Percentiles rank a stretch among this genome's conserved stretches.
phyloP scores from a whole-genome alignment of 1,284 basidiomycete species.

The Apiotrichum domesticum region DNA sequence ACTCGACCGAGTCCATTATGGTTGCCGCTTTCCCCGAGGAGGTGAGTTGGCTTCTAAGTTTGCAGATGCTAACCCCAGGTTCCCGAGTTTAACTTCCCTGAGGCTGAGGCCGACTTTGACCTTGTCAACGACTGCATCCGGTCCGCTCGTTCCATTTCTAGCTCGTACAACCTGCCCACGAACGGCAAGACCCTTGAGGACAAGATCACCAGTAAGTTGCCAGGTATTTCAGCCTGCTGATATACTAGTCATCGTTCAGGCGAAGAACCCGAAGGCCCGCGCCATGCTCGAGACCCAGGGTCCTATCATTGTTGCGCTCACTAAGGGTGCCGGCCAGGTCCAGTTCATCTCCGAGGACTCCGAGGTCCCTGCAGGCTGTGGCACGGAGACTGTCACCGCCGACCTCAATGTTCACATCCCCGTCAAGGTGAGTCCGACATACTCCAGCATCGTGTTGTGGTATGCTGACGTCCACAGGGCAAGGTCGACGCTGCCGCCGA shows the following conservation, averaged over 20 bases:
- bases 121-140: conserved; percentile 75
- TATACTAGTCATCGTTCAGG: conserved; percentile 63
- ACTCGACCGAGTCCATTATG: conserved; percentile 82
- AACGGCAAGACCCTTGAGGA: conserved; percentile 55
- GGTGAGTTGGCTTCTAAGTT: not conserved
- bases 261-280: conserved; percentile 59
- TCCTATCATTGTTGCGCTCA: conserved; percentile 71
- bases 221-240: too few relatives aligned
- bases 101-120: conserved; percentile 80
- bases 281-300: conserved; percentile 64
- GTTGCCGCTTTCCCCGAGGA: conserved; percentile 72
- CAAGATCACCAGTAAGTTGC: conserved; percentile 47
- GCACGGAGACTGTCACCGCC: conserved; percentile 69
- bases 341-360: conserved; percentile 55
- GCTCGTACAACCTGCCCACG: conserved; percentile 83
- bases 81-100: conserved; percentile 57
- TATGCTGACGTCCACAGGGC: conserved; percentile 52
- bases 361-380: conserved; percentile 78
- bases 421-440: conserved; percentile 59
- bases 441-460: too few relatives aligned
- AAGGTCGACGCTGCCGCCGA: conserved; percentile 77
- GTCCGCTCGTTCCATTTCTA: conserved; percentile 75
- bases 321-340: conserved; percentile 78
- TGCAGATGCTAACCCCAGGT: conserved; percentile 2
- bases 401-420: conserved; percentile 73